These are phyloP conservation scores for Rhododendron molle DNA, from an alignment of 148 eudicot species.

Conservation along the genomic window DNA sequence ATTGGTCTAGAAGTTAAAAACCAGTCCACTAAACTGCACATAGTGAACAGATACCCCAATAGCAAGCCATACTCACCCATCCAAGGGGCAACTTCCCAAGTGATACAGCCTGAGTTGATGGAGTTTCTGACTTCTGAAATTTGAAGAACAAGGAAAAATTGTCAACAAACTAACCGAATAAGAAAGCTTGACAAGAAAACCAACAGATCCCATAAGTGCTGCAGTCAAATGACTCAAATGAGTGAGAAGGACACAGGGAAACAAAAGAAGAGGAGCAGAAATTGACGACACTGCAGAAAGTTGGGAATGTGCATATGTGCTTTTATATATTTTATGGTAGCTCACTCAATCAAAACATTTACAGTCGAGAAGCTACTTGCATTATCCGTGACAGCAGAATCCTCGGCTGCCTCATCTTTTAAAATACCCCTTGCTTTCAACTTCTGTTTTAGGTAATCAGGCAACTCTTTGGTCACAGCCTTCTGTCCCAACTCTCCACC, in stretches of 20 bases:
- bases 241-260: not conserved
- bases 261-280: not conserved
- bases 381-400: constrained; percentile 20
- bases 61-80: constrained; percentile 63
- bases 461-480: constrained; percentile 48
- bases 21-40: not conserved
- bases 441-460: constrained; percentile 83
- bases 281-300: not conserved
- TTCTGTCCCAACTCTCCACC: constrained; percentile 41
- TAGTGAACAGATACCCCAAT: not conserved
- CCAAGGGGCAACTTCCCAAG: constrained; percentile 53
- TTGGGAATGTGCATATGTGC: not conserved
- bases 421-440: constrained; percentile 86
- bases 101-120: constrained; percentile 30
- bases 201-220: not conserved
- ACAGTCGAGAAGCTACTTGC: constrained; percentile 30
- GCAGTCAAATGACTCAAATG: not conserved
- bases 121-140: constrained; percentile 48
- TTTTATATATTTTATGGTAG: not conserved
- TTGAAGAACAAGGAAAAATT: constrained; percentile 12
- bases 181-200: not conserved
- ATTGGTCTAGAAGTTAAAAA: not conserved
- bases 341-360: not conserved
- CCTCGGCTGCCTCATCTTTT: constrained; percentile 43
- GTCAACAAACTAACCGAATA: constrained; percentile 5